A percentile compares a stretch with the other conserved stretches of the same genome.
These are phyloP conservation scores for Arthrinium phaeospermum DNA, from an alignment of 2,329 filamentous ascomycete species.

Conservation along the genomic window DNA sequence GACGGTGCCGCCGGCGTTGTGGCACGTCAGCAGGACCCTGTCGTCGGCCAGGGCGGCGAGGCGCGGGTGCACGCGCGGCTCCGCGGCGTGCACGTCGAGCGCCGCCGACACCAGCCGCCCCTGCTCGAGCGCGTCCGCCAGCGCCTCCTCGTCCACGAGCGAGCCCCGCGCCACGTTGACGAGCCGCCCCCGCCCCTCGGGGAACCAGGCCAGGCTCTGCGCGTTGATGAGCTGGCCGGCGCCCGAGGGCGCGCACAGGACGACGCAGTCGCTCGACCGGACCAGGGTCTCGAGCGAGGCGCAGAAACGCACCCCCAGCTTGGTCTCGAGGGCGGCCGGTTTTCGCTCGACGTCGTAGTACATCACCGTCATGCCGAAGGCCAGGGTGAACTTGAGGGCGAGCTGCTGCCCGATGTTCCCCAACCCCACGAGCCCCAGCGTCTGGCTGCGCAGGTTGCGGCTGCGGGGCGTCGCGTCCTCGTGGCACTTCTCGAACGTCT, in stretches of 20 bases:
- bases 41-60: slow-evolving; percentile 47
- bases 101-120: slow-evolving; percentile 59
- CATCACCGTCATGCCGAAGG: slow-evolving; percentile 70
- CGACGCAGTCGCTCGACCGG: slow-evolving; percentile 60
- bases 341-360: slow-evolving; percentile 66
- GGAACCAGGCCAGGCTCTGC: slow-evolving; percentile 55
- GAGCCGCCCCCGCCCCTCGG: slow-evolving; percentile 57
- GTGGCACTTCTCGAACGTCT: slow-evolving; percentile 63
- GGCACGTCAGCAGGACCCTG: slow-evolving; percentile 66
- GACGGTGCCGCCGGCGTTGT: slow-evolving; percentile 71
- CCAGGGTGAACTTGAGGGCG: slow-evolving; percentile 60
- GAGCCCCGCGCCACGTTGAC: slow-evolving; percentile 71
- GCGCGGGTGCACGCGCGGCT: slow-evolving; percentile 59
- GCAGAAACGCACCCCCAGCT: slow-evolving; percentile 55
- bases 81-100: slow-evolving; percentile 68
- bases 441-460: slow-evolving; percentile 66
- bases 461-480: slow-evolving; percentile 62
- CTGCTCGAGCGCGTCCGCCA: slow-evolving; percentile 62
- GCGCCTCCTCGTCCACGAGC: slow-evolving; percentile 68
- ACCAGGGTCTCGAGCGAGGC: slow-evolving; percentile 58
- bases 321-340: slow-evolving; percentile 46
- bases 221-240: slow-evolving; percentile 54
- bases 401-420: slow-evolving; percentile 70
- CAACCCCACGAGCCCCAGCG: slow-evolving; percentile 71
- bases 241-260: slow-evolving; percentile 64